Evolutionary conservation across 257 asterid species (phyloP).

Genomic region (Gardenia jasminoides): DNA sequence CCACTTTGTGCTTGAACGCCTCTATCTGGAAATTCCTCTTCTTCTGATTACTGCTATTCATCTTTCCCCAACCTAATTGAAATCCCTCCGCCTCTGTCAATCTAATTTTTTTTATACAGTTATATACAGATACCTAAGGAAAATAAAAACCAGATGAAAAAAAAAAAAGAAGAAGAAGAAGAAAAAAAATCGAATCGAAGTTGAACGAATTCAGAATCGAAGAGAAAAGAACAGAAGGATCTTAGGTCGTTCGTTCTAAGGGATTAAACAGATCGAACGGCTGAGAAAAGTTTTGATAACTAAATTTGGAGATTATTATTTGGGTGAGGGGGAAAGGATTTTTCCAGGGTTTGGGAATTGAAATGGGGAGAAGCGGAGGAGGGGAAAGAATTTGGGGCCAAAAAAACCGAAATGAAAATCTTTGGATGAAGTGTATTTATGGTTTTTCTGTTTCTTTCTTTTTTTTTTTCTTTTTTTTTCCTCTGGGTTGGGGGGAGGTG

Average conservation of each 20-base stretch:
- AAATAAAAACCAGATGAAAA: no score
- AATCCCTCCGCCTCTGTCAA: background rate
- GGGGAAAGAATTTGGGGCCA: background rate
- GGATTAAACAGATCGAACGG: slow-evolving; percentile 16
- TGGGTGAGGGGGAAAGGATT: background rate
- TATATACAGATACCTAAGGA: background rate
- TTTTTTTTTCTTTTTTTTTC: no score
- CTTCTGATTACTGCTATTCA: slow-evolving; percentile 57
- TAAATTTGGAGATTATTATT: background rate
- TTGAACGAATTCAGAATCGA: background rate
- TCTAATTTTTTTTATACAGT: background rate
- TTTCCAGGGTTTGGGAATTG: slow-evolving; percentile 1
- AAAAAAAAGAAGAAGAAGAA: background rate
- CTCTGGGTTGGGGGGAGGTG: no score
- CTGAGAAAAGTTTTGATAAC: background rate
- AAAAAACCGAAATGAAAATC: background rate
- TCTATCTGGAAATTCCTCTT: slow-evolving; percentile 84
- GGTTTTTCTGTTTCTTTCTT: no score
- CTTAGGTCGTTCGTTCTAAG: background rate
- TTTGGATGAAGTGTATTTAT: background rate
- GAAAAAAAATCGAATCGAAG: slow-evolving; percentile 10
- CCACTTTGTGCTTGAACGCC: slow-evolving; percentile 80
- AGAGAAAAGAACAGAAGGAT: background rate
- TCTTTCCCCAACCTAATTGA: slow-evolving; percentile 16
- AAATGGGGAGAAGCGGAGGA: background rate